Evolutionary conservation across 345 rosid species (phyloP).

Genomic region (Viola odorata): DNA sequence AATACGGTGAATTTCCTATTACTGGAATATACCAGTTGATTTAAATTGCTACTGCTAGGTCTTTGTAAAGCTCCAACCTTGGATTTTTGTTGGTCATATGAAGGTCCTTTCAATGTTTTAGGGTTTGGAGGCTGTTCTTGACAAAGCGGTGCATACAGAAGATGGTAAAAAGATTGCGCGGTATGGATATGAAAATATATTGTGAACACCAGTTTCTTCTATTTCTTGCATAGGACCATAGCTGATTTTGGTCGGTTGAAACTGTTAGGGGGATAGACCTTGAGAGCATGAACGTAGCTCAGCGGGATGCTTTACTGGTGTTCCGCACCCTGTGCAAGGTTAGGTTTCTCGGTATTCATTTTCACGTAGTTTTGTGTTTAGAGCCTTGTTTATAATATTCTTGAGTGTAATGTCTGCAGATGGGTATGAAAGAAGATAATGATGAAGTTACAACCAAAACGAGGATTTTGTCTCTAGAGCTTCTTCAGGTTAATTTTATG

Average conservation of each 20-base stretch:
- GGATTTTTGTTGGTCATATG: constrained; percentile 8
- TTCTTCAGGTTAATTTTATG: constrained; percentile 71
- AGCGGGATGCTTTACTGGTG: constrained; percentile 88
- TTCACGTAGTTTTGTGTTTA: constrained; percentile 17
- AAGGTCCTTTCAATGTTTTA: constrained; percentile 18
- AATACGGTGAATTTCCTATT: background rate
- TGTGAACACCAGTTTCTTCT: constrained; percentile 3
- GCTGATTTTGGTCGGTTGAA: constrained; percentile 7
- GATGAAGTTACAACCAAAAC: constrained; percentile 94
- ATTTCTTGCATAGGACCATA: constrained; percentile 11
- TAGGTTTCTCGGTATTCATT: constrained; percentile 20
- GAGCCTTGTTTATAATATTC: constrained; percentile 15
- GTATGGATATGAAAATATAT: constrained; percentile 33
- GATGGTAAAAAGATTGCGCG: constrained; percentile 88
- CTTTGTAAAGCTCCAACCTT: background rate
- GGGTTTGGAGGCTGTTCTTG: constrained; percentile 98
- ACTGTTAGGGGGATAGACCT: constrained; percentile 77
- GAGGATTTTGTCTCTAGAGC: constrained; percentile 90
- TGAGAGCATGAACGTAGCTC: constrained; percentile 91
- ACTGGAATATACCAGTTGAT: background rate
- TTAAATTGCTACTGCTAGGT: background rate
- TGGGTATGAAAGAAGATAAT: constrained; percentile 98
- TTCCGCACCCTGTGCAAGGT: constrained; percentile 99
- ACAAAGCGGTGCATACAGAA: constrained; percentile 92
- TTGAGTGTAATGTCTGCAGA: constrained; percentile 41